These are phyloP conservation scores for Blyttiomyces sp. DNA, from an alignment of 371 early-diverging fungal genomes.

Conservation along the genomic window DNA sequence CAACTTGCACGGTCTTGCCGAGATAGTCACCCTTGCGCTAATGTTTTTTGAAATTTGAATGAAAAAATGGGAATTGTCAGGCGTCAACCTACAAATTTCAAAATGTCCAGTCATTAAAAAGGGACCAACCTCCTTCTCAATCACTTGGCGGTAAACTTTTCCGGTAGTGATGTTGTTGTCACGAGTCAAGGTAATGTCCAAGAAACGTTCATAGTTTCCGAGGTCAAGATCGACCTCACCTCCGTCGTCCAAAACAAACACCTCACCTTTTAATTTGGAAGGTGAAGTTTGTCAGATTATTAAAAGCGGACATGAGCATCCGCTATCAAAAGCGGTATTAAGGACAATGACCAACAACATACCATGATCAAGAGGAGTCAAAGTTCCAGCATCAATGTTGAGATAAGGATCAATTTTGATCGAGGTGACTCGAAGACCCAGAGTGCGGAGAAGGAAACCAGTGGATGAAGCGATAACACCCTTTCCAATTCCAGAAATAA, in stretches of 20 bases:
- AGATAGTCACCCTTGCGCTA: constrained; percentile 92
- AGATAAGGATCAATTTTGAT: constrained; percentile 99
- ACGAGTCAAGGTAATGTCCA: constrained; percentile 88
- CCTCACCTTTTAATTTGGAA: constrained; percentile 71
- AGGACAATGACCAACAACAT: constrained; percentile 16
- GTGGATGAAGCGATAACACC: constrained; percentile 98
- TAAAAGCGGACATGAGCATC: background rate
- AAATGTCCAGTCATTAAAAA: background rate
- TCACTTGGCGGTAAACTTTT: constrained; percentile 94
- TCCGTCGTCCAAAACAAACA: constrained; percentile 98
- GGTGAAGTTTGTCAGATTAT: background rate
- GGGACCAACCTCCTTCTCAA: constrained; percentile 71
- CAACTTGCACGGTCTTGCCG: constrained; percentile 98
- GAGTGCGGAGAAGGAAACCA: constrained; percentile 91
- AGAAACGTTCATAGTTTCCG: constrained; percentile 99
- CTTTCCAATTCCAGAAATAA: constrained; percentile 99
- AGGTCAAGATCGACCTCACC: constrained; percentile 99
- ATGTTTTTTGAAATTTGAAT: background rate
- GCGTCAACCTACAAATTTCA: background rate
- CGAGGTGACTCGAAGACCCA: constrained; percentile 93
- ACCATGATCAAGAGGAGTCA: constrained; percentile 98
- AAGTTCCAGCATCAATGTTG: constrained; percentile 98
- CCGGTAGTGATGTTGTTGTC: constrained; percentile 99
- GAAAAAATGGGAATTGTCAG: background rate
- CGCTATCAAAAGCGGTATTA: background rate